phyloP scores from a whole-genome alignment of 2,329 filamentous ascomycete genomes.

The Malbranchea zuffiana region DNA sequence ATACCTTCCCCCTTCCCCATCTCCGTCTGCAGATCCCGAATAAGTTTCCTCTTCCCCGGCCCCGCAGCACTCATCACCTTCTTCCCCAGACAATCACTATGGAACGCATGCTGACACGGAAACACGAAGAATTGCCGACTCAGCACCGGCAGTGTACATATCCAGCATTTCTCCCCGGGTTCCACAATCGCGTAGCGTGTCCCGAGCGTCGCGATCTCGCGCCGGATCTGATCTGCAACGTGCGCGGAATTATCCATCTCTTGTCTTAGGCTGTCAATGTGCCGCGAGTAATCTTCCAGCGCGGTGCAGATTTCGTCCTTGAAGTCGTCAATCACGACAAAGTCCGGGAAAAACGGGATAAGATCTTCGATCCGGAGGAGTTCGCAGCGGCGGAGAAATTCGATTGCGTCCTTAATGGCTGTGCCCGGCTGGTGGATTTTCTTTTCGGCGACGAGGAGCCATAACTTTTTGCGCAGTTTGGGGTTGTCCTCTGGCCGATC shows the following conservation, averaged over 20 bases:
- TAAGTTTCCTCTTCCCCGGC: constrained; percentile 62
- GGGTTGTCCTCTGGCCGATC: constrained; percentile 69
- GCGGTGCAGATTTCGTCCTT: constrained; percentile 95
- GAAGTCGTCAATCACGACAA: constrained; percentile 97
- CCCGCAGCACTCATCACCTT: constrained; percentile 76
- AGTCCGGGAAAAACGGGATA: constrained; percentile 97
- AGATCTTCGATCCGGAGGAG: constrained; percentile 89
- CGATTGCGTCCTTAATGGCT: constrained; percentile 85
- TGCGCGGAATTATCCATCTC: constrained; percentile 93
- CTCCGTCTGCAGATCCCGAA: constrained; percentile 73
- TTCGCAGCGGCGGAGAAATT: constrained; percentile 84
- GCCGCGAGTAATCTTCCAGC: constrained; percentile 82
- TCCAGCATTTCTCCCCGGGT: constrained; percentile 87
- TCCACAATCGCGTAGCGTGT: constrained; percentile 92
- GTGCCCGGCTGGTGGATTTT: constrained; percentile 72
- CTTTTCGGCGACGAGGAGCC: constrained; percentile 88
- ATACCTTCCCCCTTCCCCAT: constrained; percentile 64
- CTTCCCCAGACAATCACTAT: constrained; percentile 83
- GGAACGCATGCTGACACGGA: constrained; percentile 94
- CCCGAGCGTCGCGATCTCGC: constrained; percentile 76
- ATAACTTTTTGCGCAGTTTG: constrained; percentile 78
- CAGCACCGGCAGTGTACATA: constrained; percentile 73
- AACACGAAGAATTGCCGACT: constrained; percentile 96
- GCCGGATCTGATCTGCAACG: constrained; percentile 81
- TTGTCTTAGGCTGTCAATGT: constrained; percentile 75